phyloP scores from a whole-genome alignment of 2,329 filamentous ascomycete species.

The Aspergillus sp. region DNA sequence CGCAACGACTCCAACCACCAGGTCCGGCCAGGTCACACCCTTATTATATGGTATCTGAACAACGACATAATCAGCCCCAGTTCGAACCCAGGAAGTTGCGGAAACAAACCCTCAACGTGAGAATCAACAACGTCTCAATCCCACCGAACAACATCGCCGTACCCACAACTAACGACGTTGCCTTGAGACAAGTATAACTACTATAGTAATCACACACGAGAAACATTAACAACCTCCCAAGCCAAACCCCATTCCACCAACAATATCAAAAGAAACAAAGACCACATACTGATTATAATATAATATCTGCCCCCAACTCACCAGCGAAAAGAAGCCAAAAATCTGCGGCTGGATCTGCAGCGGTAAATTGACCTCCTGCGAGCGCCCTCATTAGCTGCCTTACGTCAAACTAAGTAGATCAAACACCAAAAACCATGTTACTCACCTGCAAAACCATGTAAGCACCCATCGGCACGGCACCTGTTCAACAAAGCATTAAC shows the following conservation, averaged over 20 bases:
- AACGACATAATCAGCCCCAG: background rate
- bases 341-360: conserved; percentile 58
- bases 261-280: too few relatives aligned
- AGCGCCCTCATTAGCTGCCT: background rate
- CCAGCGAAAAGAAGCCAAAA: conserved; percentile 52
- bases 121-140: conserved; percentile 57
- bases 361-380: conserved; percentile 57
- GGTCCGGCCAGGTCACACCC: conserved; percentile 57
- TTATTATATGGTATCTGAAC: conserved; percentile 55
- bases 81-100: too few relatives aligned
- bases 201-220: conserved; percentile 14
- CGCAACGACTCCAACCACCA: conserved; percentile 60
- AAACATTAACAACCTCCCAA: conserved; percentile 8
- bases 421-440: background rate
- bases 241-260: too few relatives aligned
- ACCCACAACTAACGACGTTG: conserved; percentile 43
- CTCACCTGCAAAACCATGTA: conserved; percentile 54
- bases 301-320: conserved; percentile 56
- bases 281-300: conserved; percentile 51
- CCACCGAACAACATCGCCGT: conserved; percentile 53
- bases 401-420: background rate
- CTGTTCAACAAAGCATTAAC: conserved; percentile 22
- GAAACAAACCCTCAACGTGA: conserved; percentile 55
- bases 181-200: conserved; percentile 49
- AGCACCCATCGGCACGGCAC: conserved; percentile 52